Percentiles rank a stretch among this genome's conserved stretches.
phyloP scores from a whole-genome alignment of 129 eudicot genomes.

The sunflower (Helianthus annuus) region DNA sequence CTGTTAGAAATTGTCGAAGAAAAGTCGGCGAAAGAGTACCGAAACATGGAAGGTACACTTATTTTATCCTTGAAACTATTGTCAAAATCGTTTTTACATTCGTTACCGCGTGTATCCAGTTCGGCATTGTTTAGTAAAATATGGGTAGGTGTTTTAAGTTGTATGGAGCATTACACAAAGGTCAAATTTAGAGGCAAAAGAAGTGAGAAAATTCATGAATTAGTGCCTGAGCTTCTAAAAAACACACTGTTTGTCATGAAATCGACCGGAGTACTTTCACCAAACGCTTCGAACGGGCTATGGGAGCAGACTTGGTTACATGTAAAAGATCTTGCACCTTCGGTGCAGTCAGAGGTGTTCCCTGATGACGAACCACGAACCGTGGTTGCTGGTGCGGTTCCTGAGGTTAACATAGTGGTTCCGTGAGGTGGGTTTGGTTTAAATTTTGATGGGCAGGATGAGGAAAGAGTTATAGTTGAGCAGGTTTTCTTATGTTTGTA shows the following conservation, averaged over 20 bases:
- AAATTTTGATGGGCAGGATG: slow-evolving; percentile 29
- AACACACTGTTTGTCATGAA: slow-evolving; percentile 72
- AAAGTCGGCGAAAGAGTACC: slow-evolving; percentile 59
- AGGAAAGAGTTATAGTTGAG: slow-evolving; percentile 22
- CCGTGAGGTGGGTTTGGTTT: slow-evolving; percentile 38
- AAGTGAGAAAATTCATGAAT: slow-evolving; percentile 67
- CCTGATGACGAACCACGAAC: slow-evolving; percentile 44
- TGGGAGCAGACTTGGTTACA: slow-evolving; percentile 82
- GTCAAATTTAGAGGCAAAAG: slow-evolving; percentile 64
- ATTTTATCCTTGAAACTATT: slow-evolving; percentile 58
- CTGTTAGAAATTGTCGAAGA: slow-evolving; percentile 50
- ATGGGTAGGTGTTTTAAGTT: slow-evolving; percentile 58
- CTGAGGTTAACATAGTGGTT: slow-evolving; percentile 44
- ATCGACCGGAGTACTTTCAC: slow-evolving; percentile 55
- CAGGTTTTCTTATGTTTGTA: slow-evolving; percentile 32
- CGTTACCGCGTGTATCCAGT: slow-evolving; percentile 45
- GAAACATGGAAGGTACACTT: slow-evolving; percentile 67
- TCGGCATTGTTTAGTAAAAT: slow-evolving; percentile 47
- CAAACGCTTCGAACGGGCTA: slow-evolving; percentile 48
- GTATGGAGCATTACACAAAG: slow-evolving; percentile 63
- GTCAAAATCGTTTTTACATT: slow-evolving; percentile 60
- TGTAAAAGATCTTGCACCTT: slow-evolving; percentile 55
- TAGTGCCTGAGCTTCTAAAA: slow-evolving; percentile 75
- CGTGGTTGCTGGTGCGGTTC: slow-evolving; percentile 34
- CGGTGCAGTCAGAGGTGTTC: slow-evolving; percentile 61